Percentiles rank a stretch among this genome's conserved stretches.
Evolutionary conservation across 805 yeast species (phyloP).

Genomic region (Wickerhamomyces rabaulensis): DNA sequence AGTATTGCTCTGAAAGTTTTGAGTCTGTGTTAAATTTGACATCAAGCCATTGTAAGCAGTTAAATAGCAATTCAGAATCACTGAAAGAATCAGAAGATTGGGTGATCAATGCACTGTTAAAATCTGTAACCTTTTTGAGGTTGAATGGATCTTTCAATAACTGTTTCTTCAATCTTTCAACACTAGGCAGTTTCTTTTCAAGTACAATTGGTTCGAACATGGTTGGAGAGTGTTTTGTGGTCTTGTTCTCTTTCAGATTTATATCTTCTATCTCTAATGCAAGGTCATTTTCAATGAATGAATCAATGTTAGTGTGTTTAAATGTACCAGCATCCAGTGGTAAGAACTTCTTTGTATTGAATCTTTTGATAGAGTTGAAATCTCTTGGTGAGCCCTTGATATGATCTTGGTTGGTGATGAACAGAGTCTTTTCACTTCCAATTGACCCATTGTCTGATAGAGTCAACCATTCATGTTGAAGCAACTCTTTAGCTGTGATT

Average conservation of each 20-base stretch:
- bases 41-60: neutral
- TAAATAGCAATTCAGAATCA: neutral
- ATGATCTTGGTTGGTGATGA: neutral
- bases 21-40: neutral
- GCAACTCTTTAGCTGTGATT: slow-evolving; percentile 47
- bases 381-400: slow-evolving; percentile 1
- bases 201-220: slow-evolving; percentile 12
- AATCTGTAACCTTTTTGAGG: neutral
- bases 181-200: neutral
- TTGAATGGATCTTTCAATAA: neutral
- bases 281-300: slow-evolving; percentile 9
- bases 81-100: neutral
- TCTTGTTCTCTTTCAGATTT: slow-evolving; percentile 3
- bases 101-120: neutral
- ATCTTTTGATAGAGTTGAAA: slow-evolving; percentile 17
- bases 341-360: slow-evolving; percentile 15
- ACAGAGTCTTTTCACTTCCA: neutral
- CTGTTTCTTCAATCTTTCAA: neutral
- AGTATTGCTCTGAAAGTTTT: neutral
- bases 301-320: slow-evolving; percentile 10
- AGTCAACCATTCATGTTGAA: slow-evolving; percentile 58
- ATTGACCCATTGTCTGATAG: neutral
- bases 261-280: slow-evolving; percentile 8
- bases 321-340: slow-evolving; percentile 17
- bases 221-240: slow-evolving; percentile 8